Base-by-base conservation (phyloP, 2,329 filamentous ascomycete species). In the Aspergillus transmontanensis region DNA sequence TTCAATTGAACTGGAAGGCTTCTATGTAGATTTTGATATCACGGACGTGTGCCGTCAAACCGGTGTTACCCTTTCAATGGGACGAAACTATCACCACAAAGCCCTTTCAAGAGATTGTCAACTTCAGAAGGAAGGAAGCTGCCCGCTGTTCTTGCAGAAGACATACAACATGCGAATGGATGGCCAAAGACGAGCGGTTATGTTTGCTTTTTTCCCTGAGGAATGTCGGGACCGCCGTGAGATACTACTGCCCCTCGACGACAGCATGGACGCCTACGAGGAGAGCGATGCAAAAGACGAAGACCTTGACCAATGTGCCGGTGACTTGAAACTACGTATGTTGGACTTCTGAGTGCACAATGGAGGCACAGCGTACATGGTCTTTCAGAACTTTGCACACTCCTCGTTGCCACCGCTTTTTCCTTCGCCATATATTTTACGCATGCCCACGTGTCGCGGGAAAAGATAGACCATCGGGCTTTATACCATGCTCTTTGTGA, bases 391-490 rank as follows among this genome's bases (percentile, higher is more conserved):
- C 6, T 6, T 46, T 3, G 41, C 39, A 51, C 30, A 21, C 23
- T 50, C 14, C n/a, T 36, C 26, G 41, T 51, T 63, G 26, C 61
- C 45, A 57, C 61, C 57, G 14, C 61, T 61, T 26, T 55, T 41
- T 55, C 59, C 39, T 61, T 64, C 14, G 54, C 51, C n/a, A 48
- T 64, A 26, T 64, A 59, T 41, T 61, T 64, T 34, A 61, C 59
- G 14, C 45, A 64, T 36, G 21, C 55, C n/a, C 21, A 19, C 9
- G 32, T 23, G 9, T 32, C 54, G 12, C 62, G 54, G 0, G 48
- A 53, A 21, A 23, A 46, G 19, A n/a, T 51, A 7, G 45, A 61
- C 6, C 34, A 60, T 39, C 19, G 9, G 30, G 30, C 45, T 11
- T 53, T 60, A 12, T 30, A 45, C 14, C 14, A 32, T 21, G 28